phyloP scores from a whole-genome alignment of 768 basidiomycete genomes.

The Russula brevipes region DNA sequence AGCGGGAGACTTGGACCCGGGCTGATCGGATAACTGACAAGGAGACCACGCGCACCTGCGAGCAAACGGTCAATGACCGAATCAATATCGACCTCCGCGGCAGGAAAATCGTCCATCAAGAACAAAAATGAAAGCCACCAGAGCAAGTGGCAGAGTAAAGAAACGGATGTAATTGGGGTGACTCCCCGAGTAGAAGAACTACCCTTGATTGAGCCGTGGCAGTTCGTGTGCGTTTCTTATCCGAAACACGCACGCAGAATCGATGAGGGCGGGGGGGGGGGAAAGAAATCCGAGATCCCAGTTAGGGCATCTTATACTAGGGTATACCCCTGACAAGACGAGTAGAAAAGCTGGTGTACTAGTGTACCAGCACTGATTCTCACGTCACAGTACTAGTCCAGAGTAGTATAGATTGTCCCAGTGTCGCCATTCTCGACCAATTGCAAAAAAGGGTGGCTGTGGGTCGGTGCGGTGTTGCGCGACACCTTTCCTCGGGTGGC shows the following conservation, averaged over 20 bases:
- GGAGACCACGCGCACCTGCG: constrained; percentile 65
- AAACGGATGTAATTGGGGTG: too few relatives aligned
- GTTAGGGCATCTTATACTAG: neutral
- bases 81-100: constrained; percentile 90
- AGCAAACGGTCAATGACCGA: constrained; percentile 96
- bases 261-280: neutral
- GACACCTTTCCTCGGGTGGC: too few relatives aligned
- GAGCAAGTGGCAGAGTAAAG: too few relatives aligned
- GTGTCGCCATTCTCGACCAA: neutral
- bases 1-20: neutral
- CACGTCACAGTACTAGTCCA: neutral
- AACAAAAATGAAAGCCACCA: neutral
- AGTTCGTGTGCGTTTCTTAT: too few relatives aligned
- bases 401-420: too few relatives aligned
- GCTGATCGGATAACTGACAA: neutral
- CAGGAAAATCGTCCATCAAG: constrained; percentile 62
- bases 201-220: too few relatives aligned
- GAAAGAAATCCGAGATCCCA: neutral
- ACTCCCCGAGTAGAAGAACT: too few relatives aligned
- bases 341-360: neutral
- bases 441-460: neutral
- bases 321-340: neutral
- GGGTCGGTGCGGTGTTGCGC: neutral
- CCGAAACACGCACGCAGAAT: neutral
- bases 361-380: neutral